phyloP scores from a whole-genome alignment of 345 rosid genomes.

The Gossypium herbaceum region DNA sequence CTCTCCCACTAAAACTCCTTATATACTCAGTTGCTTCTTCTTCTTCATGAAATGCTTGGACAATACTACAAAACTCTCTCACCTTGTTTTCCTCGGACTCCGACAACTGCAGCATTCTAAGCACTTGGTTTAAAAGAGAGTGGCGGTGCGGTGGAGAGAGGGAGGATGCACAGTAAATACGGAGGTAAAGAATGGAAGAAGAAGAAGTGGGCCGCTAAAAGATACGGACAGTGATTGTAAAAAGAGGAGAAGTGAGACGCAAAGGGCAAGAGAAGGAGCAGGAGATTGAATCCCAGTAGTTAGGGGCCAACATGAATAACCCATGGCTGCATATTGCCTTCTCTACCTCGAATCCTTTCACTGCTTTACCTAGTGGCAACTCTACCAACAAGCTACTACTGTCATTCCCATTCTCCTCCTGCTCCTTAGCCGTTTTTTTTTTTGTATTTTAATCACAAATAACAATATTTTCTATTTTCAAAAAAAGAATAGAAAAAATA shows the following conservation, averaged over 20 bases:
- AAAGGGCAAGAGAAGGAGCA: conserved; percentile 41
- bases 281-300: conserved; percentile 41
- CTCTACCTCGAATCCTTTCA: conserved; percentile 29
- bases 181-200: conserved; percentile 25
- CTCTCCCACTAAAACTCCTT: conserved; percentile 40
- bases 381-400: conserved; percentile 4
- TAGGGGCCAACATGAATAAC: conserved; percentile 49
- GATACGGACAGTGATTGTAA: conserved; percentile 31
- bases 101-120: conserved; percentile 44
- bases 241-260: conserved; percentile 18
- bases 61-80: conserved; percentile 28
- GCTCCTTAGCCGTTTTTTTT: not conserved
- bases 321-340: conserved; percentile 58
- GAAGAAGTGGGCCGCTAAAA: conserved; percentile 23
- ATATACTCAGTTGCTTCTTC: not conserved
- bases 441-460: not conserved
- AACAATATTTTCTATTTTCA: too few relatives aligned
- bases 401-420: not conserved
- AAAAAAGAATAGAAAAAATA: too few relatives aligned
- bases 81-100: conserved; percentile 30
- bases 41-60: not conserved
- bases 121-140: conserved; percentile 34
- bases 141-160: conserved; percentile 25
- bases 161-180: conserved; percentile 17
- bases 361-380: conserved; percentile 6